These are phyloP conservation scores for Cyclotella sp. DNA, from an alignment of 108 stramenopile genomes.

Conservation along the genomic window DNA sequence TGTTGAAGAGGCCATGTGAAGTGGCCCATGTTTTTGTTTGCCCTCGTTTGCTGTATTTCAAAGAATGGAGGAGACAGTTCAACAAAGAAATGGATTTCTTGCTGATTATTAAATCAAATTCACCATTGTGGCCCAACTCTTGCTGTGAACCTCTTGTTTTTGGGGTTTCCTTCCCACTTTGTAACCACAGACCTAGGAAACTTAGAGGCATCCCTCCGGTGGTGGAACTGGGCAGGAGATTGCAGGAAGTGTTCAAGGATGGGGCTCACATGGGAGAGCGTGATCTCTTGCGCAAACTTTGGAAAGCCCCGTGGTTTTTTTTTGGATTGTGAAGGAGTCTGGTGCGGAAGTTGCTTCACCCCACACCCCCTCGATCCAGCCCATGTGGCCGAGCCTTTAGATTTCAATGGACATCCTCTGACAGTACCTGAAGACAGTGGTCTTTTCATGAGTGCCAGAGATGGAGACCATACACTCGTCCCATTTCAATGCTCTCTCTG, in stretches of 20 bases:
- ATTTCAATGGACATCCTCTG: constrained; percentile 12
- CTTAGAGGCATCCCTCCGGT: constrained; percentile 1
- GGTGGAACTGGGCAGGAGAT: constrained; percentile 15
- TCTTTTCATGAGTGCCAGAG: constrained; percentile 7
- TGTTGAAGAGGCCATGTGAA: constrained; percentile 9
- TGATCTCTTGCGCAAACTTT: constrained; percentile 44
- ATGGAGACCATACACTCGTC: constrained; percentile 7
- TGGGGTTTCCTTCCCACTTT: constrained; percentile 37
- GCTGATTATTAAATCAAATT: constrained; percentile 1
- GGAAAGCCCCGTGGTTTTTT: constrained; percentile 6
- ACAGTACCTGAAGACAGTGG: constrained; percentile 5
- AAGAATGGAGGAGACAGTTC: constrained; percentile 19
- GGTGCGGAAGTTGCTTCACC: constrained; percentile 23
- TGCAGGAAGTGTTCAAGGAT: constrained; percentile 21
- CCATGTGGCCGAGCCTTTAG: neutral
- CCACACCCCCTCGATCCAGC: constrained; percentile 3
- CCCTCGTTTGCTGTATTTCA: constrained; percentile 2
- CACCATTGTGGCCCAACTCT: constrained; percentile 23
- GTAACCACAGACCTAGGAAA: constrained; percentile 29
- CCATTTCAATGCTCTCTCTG: constrained; percentile 25
- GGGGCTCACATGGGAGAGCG: constrained; percentile 4
- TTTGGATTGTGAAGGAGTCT: constrained; percentile 8
- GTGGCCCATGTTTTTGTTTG: constrained; percentile 13
- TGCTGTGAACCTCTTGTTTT: constrained; percentile 45
- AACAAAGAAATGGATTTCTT: constrained; percentile 17